Evolutionary conservation across 2,329 filamentous ascomycete genomes (phyloP).

Genomic region (Stromatinia cepivora): DNA sequence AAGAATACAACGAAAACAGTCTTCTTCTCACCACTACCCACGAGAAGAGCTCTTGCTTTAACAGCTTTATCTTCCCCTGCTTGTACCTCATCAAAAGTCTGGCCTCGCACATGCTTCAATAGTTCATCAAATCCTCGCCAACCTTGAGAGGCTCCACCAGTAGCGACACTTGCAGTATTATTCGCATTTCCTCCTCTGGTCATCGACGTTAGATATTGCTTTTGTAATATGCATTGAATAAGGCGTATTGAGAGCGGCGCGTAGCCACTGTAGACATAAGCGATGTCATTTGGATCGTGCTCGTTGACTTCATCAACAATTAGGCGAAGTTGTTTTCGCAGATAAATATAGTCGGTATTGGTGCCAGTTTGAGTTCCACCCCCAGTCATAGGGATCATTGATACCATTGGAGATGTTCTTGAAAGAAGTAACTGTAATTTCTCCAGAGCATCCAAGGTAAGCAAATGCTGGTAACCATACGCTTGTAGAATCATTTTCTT

Average conservation of each 20-base stretch:
- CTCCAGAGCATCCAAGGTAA: slow-evolving; percentile 85
- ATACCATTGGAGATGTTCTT: slow-evolving; percentile 73
- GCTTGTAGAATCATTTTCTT: slow-evolving; percentile 85
- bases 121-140: slow-evolving; percentile 95
- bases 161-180: slow-evolving; percentile 49
- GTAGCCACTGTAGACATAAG: slow-evolving; percentile 98
- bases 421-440: slow-evolving; percentile 84
- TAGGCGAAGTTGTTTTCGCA: slow-evolving; percentile 82
- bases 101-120: slow-evolving; percentile 81
- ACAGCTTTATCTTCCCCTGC: slow-evolving; percentile 91
- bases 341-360: slow-evolving; percentile 86
- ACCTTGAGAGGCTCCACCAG: slow-evolving; percentile 66
- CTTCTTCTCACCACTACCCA: slow-evolving; percentile 73
- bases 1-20: slow-evolving; percentile 95
- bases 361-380: slow-evolving; percentile 55
- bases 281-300: slow-evolving; percentile 87
- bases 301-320: slow-evolving; percentile 98
- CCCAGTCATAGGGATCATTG: slow-evolving; percentile 75
- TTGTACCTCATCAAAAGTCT: slow-evolving; percentile 89
- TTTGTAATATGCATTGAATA: slow-evolving; percentile 90
- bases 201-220: slow-evolving; percentile 74
- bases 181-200: slow-evolving; percentile 60
- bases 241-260: slow-evolving; percentile 88
- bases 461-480: slow-evolving; percentile 91
- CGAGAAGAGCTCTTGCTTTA: slow-evolving; percentile 79